A percentile compares a stretch with the other conserved stretches of the same genome.
These are phyloP conservation scores for Marasmius sp. DNA, from an alignment of 1,284 basidiomycete species.

Conservation along the genomic window DNA sequence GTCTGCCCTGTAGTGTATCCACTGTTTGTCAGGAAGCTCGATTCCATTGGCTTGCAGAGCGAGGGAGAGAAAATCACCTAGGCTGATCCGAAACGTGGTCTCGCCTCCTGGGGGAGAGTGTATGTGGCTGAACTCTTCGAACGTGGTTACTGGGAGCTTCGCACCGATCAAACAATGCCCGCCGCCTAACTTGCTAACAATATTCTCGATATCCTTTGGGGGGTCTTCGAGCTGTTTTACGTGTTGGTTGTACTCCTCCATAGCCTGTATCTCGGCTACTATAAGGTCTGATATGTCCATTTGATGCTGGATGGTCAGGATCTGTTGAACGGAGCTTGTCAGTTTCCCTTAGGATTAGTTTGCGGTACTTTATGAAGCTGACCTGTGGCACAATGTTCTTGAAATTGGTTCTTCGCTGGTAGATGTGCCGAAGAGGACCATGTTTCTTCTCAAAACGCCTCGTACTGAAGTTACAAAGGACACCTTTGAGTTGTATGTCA, in stretches of 20 bases:
- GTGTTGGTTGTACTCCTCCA: conserved; percentile 10
- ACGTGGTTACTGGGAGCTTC: conserved; percentile 9
- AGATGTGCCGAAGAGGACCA: conserved; percentile 7
- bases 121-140: conserved; percentile 13
- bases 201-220: neutral
- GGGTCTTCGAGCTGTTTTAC: neutral
- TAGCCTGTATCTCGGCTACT: conserved; percentile 14
- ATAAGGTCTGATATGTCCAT: conserved; percentile 15
- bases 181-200: neutral
- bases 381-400: conserved; percentile 14
- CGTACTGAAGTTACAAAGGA: conserved; percentile 16
- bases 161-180: conserved; percentile 13
- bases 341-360: neutral
- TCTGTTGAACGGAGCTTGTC: conserved; percentile 16
- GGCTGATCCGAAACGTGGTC: no score
- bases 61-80: neutral
- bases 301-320: conserved; percentile 22
- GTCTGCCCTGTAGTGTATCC: neutral
- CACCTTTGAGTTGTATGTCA: no score
- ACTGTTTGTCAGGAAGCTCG: neutral
- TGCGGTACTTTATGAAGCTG: neutral
- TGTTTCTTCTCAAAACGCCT: conserved; percentile 25
- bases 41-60: neutral
- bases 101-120: no score
- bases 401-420: conserved; percentile 13